These are phyloP conservation scores for Stylonectria norvegica DNA, from an alignment of 2,329 filamentous ascomycete species.

Conservation along the genomic window DNA sequence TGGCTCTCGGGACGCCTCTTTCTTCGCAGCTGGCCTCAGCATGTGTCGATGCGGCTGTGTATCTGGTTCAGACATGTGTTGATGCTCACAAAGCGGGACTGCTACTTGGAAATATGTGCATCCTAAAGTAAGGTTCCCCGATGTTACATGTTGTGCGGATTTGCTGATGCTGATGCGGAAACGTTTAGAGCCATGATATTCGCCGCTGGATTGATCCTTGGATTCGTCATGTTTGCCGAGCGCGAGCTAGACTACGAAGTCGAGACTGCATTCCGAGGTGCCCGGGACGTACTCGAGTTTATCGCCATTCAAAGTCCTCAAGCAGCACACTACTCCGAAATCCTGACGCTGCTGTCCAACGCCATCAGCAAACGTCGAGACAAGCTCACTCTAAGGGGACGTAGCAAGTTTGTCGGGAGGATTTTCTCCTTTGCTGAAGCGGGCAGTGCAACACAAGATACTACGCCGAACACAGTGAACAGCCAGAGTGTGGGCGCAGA, in stretches of 20 bases:
- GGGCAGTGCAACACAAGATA: not conserved
- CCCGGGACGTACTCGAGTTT: slow-evolving; percentile 47
- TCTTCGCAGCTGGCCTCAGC: slow-evolving; percentile 43
- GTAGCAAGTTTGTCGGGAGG: slow-evolving; percentile 23
- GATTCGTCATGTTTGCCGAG: slow-evolving; percentile 54
- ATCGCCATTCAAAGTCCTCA: slow-evolving; percentile 50
- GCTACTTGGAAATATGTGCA: slow-evolving; percentile 54
- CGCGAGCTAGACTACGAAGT: slow-evolving; percentile 42
- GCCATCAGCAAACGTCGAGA: too few relatives aligned
- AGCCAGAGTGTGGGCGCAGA: too few relatives aligned
- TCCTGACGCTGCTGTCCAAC: slow-evolving; percentile 45
- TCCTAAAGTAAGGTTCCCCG: slow-evolving; percentile 48
- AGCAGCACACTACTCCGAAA: slow-evolving; percentile 55
- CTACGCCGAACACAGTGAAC: too few relatives aligned
- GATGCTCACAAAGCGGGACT: slow-evolving; percentile 44
- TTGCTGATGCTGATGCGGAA: not conserved
- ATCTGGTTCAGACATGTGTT: slow-evolving; percentile 52
- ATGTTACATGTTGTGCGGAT: too few relatives aligned
- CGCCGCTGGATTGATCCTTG: slow-evolving; percentile 54
- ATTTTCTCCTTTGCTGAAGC: slow-evolving; percentile 17
- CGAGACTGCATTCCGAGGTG: slow-evolving; percentile 46
- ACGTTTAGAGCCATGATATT: slow-evolving; percentile 49
- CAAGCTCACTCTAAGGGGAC: too few relatives aligned
- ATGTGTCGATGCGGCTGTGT: slow-evolving; percentile 54
- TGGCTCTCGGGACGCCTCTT: slow-evolving; percentile 22